Base-by-base conservation (phyloP, 2,329 filamentous ascomycete species). In the Colletotrichum sojae region DNA sequence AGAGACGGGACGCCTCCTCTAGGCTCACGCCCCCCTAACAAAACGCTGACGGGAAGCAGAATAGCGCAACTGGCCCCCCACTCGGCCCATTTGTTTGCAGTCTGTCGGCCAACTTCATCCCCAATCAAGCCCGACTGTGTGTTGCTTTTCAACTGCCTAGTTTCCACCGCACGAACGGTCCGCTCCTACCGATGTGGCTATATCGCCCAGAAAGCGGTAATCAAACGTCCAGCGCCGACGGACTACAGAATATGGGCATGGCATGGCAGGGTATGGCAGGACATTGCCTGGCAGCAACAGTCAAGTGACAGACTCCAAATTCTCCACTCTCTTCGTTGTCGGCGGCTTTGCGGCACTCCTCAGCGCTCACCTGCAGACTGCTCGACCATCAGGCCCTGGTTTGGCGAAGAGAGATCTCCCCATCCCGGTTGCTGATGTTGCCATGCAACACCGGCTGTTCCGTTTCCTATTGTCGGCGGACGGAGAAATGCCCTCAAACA, bases 131-230 rank as follows among this genome's bases (percentile, higher is more conserved):
- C 66, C 48, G 60, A 58, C 66, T 39, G 31, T 40, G 36, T 46
- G 36, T 54, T 46, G 68, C 71, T 64, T 60, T 65, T 64, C 46
- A 62, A 57, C 63, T 71, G 43, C 40, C 40, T 62, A 54, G 69
- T 72, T 64, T 71, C 72, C 63, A 73, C 75, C 78, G 80, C 80
- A 77, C 77, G 73, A 71, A 75, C 81, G 81, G 81, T 80, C 81
- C 81, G 81, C 75, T 73, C 76, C 75, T 79, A 78, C 81, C 81
- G 81, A 78, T 72, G 73, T 81, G 78, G 74, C 78, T 76, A 77
- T 78, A 76, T 77, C 62, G 73, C 73, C 75, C 74, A 73, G 70
- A 68, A 75, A 70, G 68, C 72, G 67, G 72, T 72, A 76, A 76
- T 76, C 74, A 75, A 75, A 69, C 53, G 64, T 45, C 71, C 71